Evolutionary conservation across 352 stramenopile species (phyloP).

Genomic region (Phytopythium boreale): DNA sequence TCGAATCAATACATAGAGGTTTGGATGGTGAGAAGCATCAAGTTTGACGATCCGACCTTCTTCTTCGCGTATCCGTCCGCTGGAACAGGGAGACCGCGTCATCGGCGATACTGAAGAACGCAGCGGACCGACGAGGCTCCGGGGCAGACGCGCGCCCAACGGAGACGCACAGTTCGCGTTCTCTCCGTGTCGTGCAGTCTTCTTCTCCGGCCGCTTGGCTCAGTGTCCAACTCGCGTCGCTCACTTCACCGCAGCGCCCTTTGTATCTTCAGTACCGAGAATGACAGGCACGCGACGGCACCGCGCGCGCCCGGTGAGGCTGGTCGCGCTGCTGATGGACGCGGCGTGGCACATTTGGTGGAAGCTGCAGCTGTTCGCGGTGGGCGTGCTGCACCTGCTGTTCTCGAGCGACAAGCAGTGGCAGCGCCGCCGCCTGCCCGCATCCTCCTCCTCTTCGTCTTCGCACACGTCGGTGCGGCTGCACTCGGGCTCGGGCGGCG

Average conservation of each 20-base stretch:
- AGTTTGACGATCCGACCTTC: background rate
- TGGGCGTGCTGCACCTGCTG: constrained; percentile 62
- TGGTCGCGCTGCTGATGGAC: constrained; percentile 28
- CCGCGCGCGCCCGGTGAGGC: background rate
- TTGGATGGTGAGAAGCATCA: background rate
- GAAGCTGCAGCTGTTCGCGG: constrained; percentile 62
- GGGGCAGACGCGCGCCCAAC: background rate
- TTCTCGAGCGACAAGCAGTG: constrained; percentile 74
- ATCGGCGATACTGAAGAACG: background rate
- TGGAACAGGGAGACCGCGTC: background rate
- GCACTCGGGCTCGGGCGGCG: background rate
- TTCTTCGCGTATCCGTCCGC: background rate
- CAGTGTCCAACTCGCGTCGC: no score
- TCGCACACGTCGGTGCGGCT: constrained; percentile 5
- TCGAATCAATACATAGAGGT: background rate
- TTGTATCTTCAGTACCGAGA: background rate
- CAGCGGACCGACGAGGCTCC: background rate
- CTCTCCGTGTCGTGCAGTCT: background rate
- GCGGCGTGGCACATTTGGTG: constrained; percentile 44
- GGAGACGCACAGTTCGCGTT: background rate
- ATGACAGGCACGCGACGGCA: background rate
- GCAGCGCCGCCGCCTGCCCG: constrained; percentile 7
- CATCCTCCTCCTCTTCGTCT: background rate
- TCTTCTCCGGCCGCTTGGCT: no score
- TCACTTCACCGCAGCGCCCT: background rate